Base-by-base conservation (phyloP, 805 yeast genomes). In the Monosporozyma yasuniensis region DNA sequence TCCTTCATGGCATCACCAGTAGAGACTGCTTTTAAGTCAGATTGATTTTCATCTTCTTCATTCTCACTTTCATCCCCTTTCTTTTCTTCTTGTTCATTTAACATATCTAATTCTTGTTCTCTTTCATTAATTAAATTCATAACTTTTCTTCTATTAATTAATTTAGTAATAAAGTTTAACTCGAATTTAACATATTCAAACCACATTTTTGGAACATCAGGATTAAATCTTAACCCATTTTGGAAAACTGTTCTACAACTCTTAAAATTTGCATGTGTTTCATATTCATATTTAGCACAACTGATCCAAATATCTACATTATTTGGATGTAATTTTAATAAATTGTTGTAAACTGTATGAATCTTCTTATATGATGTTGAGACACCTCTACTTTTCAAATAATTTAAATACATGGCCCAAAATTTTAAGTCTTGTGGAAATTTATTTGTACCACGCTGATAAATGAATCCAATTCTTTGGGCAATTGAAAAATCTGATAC, bases 211-310 rank as follows among this genome's bases (percentile, higher is more conserved):
- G 73, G 65, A 8, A 83, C 77, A 47, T 86, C 90, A 2, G 84
- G 76, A 62, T 91, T 91, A 66, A 93, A 85, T 65, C 95, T 76
- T 39, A 93, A 72, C 30, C 84, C 95, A 56, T 85, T 79, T 66
- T 90, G 96, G 66, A 89, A 81, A 23, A 93, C 74, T 9, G 80
- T 79, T 66, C 99, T 78, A 21, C 97, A 90, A 44, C 95, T 90
- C 61, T 84, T 81, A 43, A 95, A 87, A 58, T 89, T 85, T 39
- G 91, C 86, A 66, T 93, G 88, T 27, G 78, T 78, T 58, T 91
- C 96, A 60, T 87, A 83, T 69, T 93, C 98, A 68, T 87, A 88
- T 63, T 87, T 87, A 28, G 97, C 96, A 22, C 96, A 97, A 60
- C 87, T 79, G 42, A 93, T 79, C 99, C 99, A 93, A 16, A 91